Percentiles rank a stretch among this genome's conserved stretches.
Evolutionary conservation across 768 basidiomycete genomes (phyloP).

Genomic region (Auriscalpium orientale): DNA sequence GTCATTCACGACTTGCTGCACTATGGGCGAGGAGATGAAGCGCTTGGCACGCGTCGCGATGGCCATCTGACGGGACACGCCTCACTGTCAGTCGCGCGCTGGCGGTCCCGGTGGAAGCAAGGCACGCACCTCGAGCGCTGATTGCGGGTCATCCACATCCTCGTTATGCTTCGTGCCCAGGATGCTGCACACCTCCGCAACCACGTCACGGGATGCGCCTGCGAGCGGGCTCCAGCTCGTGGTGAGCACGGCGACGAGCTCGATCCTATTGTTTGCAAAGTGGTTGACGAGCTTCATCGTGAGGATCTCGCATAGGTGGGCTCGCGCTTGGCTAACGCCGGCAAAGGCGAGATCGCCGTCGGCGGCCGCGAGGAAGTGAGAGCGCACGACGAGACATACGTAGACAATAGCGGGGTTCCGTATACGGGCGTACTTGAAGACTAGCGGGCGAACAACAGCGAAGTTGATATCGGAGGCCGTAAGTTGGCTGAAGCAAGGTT

Average conservation of each 20-base stretch:
- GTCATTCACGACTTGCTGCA: constrained; percentile 82
- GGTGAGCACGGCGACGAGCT: constrained; percentile 72
- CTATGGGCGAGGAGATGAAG: constrained; percentile 75
- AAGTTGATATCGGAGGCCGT: constrained; percentile 81
- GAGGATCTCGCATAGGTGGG: constrained; percentile 78
- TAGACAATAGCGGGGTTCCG: constrained; percentile 71
- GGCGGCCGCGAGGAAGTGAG: constrained; percentile 67
- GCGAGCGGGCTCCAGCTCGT: constrained; percentile 80
- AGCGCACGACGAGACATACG: constrained; percentile 68
- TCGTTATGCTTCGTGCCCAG: constrained; percentile 48
- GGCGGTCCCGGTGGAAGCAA: not conserved
- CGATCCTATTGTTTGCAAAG: constrained; percentile 70
- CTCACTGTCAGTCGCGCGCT: not conserved
- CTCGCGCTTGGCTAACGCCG: constrained; percentile 61
- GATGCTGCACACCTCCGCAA: constrained; percentile 55
- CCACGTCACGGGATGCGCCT: constrained; percentile 59
- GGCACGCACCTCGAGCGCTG: constrained; percentile 72
- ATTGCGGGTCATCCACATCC: constrained; percentile 63
- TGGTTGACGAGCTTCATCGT: constrained; percentile 79
- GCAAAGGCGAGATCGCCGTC: constrained; percentile 72
- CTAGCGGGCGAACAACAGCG: constrained; percentile 67
- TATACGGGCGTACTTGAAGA: constrained; percentile 70
- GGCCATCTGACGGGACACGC: constrained; percentile 63
- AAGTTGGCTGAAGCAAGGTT: constrained; percentile 47
- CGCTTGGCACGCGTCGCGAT: constrained; percentile 79